phyloP scores from a whole-genome alignment of 441 rosid species.

The Capsella rubella region DNA sequence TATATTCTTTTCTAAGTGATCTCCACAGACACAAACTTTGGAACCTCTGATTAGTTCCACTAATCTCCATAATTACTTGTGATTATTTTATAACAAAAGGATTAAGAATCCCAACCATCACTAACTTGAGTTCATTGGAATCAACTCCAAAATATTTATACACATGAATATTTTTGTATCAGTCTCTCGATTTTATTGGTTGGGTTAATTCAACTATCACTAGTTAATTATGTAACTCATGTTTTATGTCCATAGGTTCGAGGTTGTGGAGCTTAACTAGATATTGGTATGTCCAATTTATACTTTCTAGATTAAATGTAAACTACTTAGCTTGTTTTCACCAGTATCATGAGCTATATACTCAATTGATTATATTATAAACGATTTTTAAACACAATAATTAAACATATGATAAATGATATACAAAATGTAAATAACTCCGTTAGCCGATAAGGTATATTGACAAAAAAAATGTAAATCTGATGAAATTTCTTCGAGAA shows the following conservation, averaged over 20 bases:
- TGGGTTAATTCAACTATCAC: constrained; percentile 12
- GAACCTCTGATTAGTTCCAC: constrained; percentile 38
- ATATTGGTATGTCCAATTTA: constrained; percentile 37
- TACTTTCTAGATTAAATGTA: constrained; percentile 26
- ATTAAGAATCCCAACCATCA: constrained; percentile 27
- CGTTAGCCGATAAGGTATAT: too few relatives aligned
- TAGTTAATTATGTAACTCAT: constrained; percentile 23
- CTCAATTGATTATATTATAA: neutral
- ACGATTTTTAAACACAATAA: neutral
- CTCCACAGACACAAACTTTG: constrained; percentile 28
- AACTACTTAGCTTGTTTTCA: constrained; percentile 15
- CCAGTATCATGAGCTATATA: neutral
- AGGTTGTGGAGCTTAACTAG: constrained; percentile 28
- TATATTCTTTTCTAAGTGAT: constrained; percentile 41
- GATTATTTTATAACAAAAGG: neutral
- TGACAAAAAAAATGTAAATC: too few relatives aligned
- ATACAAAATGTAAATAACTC: too few relatives aligned
- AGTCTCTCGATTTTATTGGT: constrained; percentile 21
- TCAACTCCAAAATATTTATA: constrained; percentile 31
- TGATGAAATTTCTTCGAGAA: too few relatives aligned
- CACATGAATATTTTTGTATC: constrained; percentile 25
- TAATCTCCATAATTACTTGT: constrained; percentile 40
- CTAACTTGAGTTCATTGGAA: constrained; percentile 39
- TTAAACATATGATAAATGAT: neutral
- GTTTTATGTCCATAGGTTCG: constrained; percentile 24